These are phyloP conservation scores for Agaricales sp. DNA, from an alignment of 1,284 basidiomycete species.

Conservation along the genomic window DNA sequence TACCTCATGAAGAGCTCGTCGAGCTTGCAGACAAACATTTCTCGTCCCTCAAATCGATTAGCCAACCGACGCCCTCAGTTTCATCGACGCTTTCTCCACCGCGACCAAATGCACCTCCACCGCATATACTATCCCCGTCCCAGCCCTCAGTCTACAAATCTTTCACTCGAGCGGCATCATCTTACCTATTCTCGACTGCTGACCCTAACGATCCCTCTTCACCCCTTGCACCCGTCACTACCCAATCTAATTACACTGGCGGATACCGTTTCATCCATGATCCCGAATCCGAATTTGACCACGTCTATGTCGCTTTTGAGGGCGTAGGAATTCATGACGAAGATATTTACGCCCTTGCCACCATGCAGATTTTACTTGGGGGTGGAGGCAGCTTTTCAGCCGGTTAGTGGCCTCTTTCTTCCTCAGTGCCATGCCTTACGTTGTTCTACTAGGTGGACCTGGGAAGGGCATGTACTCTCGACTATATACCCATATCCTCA, in stretches of 20 bases:
- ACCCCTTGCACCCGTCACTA: constrained; percentile 21
- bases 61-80: constrained; percentile 28
- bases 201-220: constrained; percentile 16
- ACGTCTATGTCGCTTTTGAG: constrained; percentile 90
- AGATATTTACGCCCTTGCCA: constrained; percentile 92
- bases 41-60: constrained; percentile 56
- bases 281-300: constrained; percentile 74
- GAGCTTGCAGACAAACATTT: constrained; percentile 81
- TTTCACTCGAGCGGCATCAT: constrained; percentile 61
- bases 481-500: constrained; percentile 94
- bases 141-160: constrained; percentile 53
- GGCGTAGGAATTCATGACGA: constrained; percentile 88
- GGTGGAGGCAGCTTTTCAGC: constrained; percentile 95
- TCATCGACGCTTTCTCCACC: constrained; percentile 20
- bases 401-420: constrained; percentile 31
- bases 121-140: constrained; percentile 45
- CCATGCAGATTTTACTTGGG: constrained; percentile 91
- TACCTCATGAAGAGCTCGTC: constrained; percentile 84
- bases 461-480: constrained; percentile 99
- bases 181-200: constrained; percentile 51
- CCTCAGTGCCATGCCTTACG: constrained; percentile 11
- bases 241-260: constrained; percentile 73
- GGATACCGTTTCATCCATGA: constrained; percentile 71
- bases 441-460: constrained; percentile 59
- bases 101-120: constrained; percentile 24